These are phyloP conservation scores for Kodamaea kakaduensis DNA, from an alignment of 805 yeast genomes.

Conservation along the genomic window DNA sequence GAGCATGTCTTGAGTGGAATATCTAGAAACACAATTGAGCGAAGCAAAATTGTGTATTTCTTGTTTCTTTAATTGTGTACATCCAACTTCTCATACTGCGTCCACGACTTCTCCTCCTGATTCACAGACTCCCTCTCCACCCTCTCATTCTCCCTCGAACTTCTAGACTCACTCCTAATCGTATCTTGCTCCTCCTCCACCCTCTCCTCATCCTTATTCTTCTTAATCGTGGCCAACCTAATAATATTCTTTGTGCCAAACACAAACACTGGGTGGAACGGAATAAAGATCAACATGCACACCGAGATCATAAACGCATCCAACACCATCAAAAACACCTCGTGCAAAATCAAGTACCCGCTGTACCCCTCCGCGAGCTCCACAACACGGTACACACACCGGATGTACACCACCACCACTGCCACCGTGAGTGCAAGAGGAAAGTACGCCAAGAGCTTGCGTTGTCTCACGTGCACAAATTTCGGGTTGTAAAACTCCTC, in stretches of 20 bases:
- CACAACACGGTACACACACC: conserved; percentile 35
- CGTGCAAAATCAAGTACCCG: conserved; percentile 35
- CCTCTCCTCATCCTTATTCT: conserved; percentile 23
- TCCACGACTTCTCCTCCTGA: no score
- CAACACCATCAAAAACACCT: conserved; percentile 34
- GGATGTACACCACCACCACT: conserved; percentile 30
- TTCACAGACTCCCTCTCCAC: no score
- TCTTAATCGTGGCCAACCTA: conserved; percentile 25
- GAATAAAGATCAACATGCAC: conserved; percentile 32
- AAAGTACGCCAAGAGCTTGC: conserved; percentile 27
- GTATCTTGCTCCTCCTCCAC: no score
- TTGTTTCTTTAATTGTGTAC: no score
- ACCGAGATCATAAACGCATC: conserved; percentile 38
- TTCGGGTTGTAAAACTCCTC: conserved; percentile 29
- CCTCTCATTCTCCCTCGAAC: no score
- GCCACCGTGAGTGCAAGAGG: conserved; percentile 34
- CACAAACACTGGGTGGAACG: conserved; percentile 38
- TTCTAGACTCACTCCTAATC: no score
- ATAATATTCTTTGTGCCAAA: conserved; percentile 27
- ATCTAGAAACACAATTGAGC: no score
- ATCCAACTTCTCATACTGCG: no score
- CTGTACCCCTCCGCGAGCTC: conserved; percentile 37
- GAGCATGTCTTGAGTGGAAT: no score
- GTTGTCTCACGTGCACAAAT: conserved; percentile 20
- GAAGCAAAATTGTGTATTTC: no score